These are phyloP conservation scores for Mycosarcoma maydis DNA, from an alignment of 1,284 basidiomycete genomes.

Conservation along the genomic window DNA sequence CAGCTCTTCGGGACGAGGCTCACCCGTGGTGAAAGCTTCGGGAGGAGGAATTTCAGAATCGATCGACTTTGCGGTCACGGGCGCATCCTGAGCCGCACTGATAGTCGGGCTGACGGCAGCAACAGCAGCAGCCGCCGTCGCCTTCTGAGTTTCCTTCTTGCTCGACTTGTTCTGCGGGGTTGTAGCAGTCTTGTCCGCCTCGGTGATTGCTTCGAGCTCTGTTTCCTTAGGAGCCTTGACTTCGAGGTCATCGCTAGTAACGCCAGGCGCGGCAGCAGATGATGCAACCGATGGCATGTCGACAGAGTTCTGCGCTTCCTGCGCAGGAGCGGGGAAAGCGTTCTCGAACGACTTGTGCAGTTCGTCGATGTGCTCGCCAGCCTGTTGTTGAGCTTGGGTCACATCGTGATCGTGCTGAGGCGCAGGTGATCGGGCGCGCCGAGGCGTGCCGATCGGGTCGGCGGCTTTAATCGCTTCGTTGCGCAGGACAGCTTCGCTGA, in stretches of 20 bases:
- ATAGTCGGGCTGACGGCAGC: no score
- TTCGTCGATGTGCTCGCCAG: slow-evolving; percentile 20
- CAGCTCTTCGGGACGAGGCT: slow-evolving; percentile 52
- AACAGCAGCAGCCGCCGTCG: slow-evolving; percentile 15
- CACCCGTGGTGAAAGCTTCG: slow-evolving; percentile 24
- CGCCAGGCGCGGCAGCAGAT: not conserved
- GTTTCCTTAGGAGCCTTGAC: not conserved
- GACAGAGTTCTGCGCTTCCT: not conserved
- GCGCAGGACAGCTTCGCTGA: slow-evolving; percentile 28
- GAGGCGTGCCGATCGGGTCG: slow-evolving; percentile 49
- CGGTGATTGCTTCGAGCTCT: slow-evolving; percentile 1
- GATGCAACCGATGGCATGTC: not conserved
- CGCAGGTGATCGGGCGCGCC: slow-evolving; percentile 41
- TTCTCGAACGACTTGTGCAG: slow-evolving; percentile 40
- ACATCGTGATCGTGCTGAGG: slow-evolving; percentile 27
- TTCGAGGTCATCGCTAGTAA: slow-evolving; percentile 1
- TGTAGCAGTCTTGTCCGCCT: slow-evolving; percentile 11
- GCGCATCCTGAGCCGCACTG: slow-evolving; percentile 3
- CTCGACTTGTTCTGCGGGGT: slow-evolving; percentile 24
- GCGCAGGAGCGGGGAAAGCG: slow-evolving; percentile 33
- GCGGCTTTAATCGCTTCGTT: slow-evolving; percentile 35
- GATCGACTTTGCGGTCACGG: slow-evolving; percentile 9
- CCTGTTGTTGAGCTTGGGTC: slow-evolving; percentile 7
- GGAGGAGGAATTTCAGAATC: slow-evolving; percentile 24
- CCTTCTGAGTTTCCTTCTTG: slow-evolving; percentile 35